Percentiles rank a stretch among this genome's conserved stretches.
These are phyloP conservation scores for Asterionellopsis glacialis DNA, from an alignment of 108 stramenopile genomes.

Conservation along the genomic window DNA sequence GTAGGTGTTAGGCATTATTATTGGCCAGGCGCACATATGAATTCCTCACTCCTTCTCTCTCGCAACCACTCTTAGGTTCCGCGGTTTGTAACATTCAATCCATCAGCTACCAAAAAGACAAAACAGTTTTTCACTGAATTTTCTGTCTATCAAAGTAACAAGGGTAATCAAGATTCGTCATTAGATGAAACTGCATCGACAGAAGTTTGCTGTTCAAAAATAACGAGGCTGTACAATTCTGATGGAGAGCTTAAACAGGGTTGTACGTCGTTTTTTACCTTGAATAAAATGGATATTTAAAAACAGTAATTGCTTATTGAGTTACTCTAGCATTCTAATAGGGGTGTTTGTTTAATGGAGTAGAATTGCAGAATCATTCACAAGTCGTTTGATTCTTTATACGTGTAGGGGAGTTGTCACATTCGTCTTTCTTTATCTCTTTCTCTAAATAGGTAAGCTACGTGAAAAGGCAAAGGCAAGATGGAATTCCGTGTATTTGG, in stretches of 20 bases:
- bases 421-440: too few relatives aligned
- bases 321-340: too few relatives aligned
- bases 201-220: constrained; percentile 31
- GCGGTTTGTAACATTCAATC: constrained; percentile 35
- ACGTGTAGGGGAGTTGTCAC: too few relatives aligned
- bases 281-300: constrained; percentile 17
- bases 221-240: constrained; percentile 36
- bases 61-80: constrained; percentile 17
- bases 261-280: constrained; percentile 38
- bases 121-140: constrained; percentile 52
- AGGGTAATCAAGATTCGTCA: neutral
- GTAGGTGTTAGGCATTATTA: neutral
- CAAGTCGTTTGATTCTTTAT: too few relatives aligned
- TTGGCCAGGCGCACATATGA: neutral
- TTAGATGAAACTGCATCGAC: constrained; percentile 12
- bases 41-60: neutral
- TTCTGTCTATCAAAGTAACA: constrained; percentile 20
- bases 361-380: too few relatives aligned
- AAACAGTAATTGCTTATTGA: too few relatives aligned
- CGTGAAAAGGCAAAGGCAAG: too few relatives aligned
- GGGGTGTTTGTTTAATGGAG: too few relatives aligned
- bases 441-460: too few relatives aligned
- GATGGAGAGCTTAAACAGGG: constrained; percentile 46
- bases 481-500: too few relatives aligned
- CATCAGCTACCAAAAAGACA: neutral